Percentiles rank a stretch among this genome's conserved stretches.
Conservation (phyloP, 257 asterid genomes). For the Coffea eugenioides region DNA sequence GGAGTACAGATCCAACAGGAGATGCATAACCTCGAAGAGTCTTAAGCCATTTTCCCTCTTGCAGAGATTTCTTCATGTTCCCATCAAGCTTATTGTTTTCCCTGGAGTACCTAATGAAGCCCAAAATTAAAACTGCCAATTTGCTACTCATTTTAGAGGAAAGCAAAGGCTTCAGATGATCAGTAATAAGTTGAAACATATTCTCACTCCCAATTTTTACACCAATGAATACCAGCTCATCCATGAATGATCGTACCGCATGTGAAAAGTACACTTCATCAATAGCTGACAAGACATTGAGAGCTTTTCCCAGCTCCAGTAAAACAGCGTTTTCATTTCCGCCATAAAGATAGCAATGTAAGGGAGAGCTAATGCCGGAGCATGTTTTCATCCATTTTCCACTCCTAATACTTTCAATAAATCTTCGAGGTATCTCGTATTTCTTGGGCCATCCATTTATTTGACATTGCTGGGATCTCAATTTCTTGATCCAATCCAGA, state of each 20-base stretch:
- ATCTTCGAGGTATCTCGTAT: background rate
- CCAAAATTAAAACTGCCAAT: background rate
- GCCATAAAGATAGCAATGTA: background rate
- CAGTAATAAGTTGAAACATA: too few relatives aligned
- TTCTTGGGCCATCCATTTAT: background rate
- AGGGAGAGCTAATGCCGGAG: background rate
- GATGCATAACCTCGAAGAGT: slow-evolving; percentile 6
- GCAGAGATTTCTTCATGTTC: background rate
- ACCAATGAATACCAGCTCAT: too few relatives aligned
- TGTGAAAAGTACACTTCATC: background rate
- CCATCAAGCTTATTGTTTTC: background rate
- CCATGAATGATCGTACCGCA: too few relatives aligned
- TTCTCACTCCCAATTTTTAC: too few relatives aligned
- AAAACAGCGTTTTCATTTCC: background rate
- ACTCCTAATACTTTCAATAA: background rate
- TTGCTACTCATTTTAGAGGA: background rate
- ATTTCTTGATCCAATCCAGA: too few relatives aligned
- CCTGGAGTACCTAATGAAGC: background rate
- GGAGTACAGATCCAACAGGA: background rate
- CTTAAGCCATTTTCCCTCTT: slow-evolving; percentile 5
- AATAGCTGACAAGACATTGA: background rate
- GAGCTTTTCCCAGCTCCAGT: background rate
- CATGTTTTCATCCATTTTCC: background rate
- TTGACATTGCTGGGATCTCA: background rate
- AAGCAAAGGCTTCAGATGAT: background rate